Evolutionary conservation across 2,329 filamentous ascomycete genomes (phyloP), one percentile per base, ranked within the genome.

Genomic region (Malbranchea cinnamomea): DNA sequence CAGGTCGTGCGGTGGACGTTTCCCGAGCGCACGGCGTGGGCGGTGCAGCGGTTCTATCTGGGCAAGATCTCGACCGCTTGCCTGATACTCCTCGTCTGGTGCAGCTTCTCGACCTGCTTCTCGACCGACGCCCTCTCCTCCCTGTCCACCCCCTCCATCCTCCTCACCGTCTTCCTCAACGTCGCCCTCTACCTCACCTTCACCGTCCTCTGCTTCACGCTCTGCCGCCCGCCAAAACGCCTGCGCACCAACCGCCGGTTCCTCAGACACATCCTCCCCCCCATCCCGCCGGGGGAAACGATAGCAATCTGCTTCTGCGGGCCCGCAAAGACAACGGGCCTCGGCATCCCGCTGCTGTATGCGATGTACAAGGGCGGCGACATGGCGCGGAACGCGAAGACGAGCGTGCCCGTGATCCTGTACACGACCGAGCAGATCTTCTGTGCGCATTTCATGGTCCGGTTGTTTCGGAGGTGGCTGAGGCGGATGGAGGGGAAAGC

Each of bases 291-390:
- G 21, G 64, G 68, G 34, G 71, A 80, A 41, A 68, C 75, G 0
- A 67, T 81, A 28, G 74, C 78, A 0, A 68, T 79, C 9, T 80
- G 75, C 41, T 81, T 81, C 50, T 80, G 75, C 42, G 74, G 71
- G 15, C 74, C 77, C 0, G 76, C 76, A 9, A 83, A 83, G 52
- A 79, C 76, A 2, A 74, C 75, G 1, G 73, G 70, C 2, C 59
- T 82, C 34, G 75, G 76, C 0, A 76, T 82, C 5, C 77, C 77
- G 0, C 48, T 82, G 16, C 63, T 71, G 29, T 68, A 70, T 18
- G 68, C 76, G 35, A 80, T 82, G 68, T 82, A 50, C 45, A 32
- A 41, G 3, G 44, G 44, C 2, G 31, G 54, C 16, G 47, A 53
- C 30, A 36, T 55, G 4, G 50, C 43, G 18, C 39, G 44, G 15